Conservation (phyloP, 306 rosid genomes). For the Medicago arabica region DNA sequence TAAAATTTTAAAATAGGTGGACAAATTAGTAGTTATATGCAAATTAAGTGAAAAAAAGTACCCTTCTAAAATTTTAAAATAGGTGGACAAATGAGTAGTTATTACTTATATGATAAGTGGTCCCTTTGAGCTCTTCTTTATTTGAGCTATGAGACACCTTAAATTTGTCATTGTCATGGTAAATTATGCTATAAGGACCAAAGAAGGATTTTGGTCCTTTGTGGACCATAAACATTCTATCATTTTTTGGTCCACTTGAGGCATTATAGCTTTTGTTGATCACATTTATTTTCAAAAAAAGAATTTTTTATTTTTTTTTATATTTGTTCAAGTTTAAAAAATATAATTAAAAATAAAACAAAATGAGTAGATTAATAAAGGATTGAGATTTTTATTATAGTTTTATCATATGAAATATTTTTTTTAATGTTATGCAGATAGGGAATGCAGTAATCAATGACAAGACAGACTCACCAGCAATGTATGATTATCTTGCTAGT, state of each 20-base stretch:
- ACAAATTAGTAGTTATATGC: slow-evolving; percentile 14
- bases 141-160: background rate
- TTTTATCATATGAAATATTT: background rate
- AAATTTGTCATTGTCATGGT: background rate
- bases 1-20: too few species aligned
- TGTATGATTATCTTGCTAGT: slow-evolving; percentile 48
- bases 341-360: too few species aligned
- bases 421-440: slow-evolving; percentile 39
- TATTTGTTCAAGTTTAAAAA: too few species aligned
- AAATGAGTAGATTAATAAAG: too few species aligned
- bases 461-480: slow-evolving; percentile 35
- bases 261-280: background rate
- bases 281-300: background rate
- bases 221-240: background rate
- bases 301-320: too few species aligned
- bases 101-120: slow-evolving; percentile 35
- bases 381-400: background rate
- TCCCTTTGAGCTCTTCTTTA: slow-evolving; percentile 18
- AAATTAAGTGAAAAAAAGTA: too few species aligned
- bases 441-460: slow-evolving; percentile 60
- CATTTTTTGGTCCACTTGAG: background rate
- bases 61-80: too few species aligned
- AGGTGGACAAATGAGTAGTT: background rate
- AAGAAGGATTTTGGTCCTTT: background rate
- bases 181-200: background rate